Evolutionary conservation across 1,139 yeast species (phyloP), one percentile per base, ranked within the genome.

Genomic region (Zygoascus hellenicus): DNA sequence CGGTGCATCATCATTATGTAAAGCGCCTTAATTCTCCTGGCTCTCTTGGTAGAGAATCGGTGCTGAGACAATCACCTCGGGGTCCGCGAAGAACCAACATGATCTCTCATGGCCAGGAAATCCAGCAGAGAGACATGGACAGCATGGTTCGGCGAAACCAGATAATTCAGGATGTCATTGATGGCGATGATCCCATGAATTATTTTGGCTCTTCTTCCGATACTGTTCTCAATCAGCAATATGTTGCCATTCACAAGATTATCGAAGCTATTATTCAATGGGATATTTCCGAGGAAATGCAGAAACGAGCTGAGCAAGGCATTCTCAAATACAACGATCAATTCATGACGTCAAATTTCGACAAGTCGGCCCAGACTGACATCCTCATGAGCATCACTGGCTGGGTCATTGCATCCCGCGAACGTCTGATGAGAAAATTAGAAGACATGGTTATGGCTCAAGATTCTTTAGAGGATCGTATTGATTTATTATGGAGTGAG

Each of bases 81-180:
- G 13, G 39, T 7, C 26, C 26, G 4, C 26, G 26, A 22, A 22
- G 26, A 22, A 22, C 26, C 26, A 22, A 22, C 7, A 22, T 22
- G 26, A 22, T 22, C 26, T 5, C 26, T 7, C 26, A 22, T 22
- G 26, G 26, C 22, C 39, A 29, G 10, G 39, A 36, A 11, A 19
- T 36, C 14, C 39, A 36, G 16, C n/a, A 26, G 5, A 36, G 22
- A 10, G 39, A 36, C 29, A n/a, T 36, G 30, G 39, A 36, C n/a
- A 36, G 11, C 10, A 33, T 33, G 42, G 35, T 15, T 19, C 14
- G 31, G 15, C 33, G 41, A 5, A 43, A 43, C 29, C 39, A 32
- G n/a, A 32, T 38, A 4, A 31, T 43, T 9, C 35, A 43, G 22
- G 40, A 43, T 36, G 46, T 37, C 14, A 30, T 43, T 29, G 41